phyloP scores from a whole-genome alignment of 345 rosid species.

The Abelmoschus esculentus region DNA sequence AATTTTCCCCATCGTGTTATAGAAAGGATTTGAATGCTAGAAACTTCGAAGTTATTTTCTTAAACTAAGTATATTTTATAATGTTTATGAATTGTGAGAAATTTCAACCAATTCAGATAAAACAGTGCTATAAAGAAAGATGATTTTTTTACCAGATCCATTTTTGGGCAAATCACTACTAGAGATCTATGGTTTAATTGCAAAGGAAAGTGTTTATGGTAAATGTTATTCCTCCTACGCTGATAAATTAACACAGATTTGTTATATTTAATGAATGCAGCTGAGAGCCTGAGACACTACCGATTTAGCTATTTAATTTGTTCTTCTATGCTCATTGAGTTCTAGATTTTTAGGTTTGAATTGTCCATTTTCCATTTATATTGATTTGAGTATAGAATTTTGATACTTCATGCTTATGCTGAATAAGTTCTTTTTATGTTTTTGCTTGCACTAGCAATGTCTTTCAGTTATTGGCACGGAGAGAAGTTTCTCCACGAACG shows the following conservation, averaged over 20 bases:
- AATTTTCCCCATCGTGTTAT: background rate
- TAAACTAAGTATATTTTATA: background rate
- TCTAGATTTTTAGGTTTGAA: background rate
- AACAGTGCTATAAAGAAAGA: background rate
- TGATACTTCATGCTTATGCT: background rate
- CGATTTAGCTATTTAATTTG: background rate
- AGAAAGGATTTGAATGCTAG: background rate
- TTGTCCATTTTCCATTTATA: background rate
- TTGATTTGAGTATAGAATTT: background rate
- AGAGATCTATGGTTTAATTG: background rate
- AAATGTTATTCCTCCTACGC: background rate
- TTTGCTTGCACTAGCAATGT: constrained; percentile 42
- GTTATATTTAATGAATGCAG: background rate
- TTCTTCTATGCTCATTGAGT: background rate
- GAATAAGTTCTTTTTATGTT: background rate
- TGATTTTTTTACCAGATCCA: background rate
- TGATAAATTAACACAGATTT: background rate
- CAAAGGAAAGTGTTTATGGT: background rate
- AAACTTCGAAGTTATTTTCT: background rate
- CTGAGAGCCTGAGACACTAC: background rate
- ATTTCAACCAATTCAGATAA: background rate
- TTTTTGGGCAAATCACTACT: background rate
- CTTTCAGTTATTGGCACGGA: constrained; percentile 45
- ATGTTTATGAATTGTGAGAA: background rate
- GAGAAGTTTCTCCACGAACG: constrained; percentile 60